Base-by-base conservation (phyloP, 495 filamentous ascomycete genomes). In the Penicillium antarcticum region DNA sequence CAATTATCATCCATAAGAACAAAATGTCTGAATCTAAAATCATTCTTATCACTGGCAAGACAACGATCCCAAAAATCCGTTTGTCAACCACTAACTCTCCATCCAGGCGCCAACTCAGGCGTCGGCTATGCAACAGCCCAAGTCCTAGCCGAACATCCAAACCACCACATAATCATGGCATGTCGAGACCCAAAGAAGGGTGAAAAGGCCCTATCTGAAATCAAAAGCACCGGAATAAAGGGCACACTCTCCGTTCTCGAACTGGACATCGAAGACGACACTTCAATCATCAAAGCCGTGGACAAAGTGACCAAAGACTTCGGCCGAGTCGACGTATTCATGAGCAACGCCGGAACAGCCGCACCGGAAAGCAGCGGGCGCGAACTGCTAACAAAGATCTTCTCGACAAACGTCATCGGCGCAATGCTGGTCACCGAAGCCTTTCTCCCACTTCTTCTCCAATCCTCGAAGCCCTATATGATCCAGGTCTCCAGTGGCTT, bases 321-420 rank as follows among this genome's bases (percentile, higher is more conserved):
- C 53, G 61, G 60, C 9, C 57, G 53, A 2, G 53, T 73, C 13
- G 66, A 72, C 52, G 60, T 67, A 29, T 55, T 73, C 9, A 51
- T 68, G 40, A 70, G 61, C 51, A 75, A 72, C 36, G 72, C 73
- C 14, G 70, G 63, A 14, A 43, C 43, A 4, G 35, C 49, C 12
- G 32, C 53, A 18, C 24, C 32, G 2, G 31, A 32, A 0, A 37
- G 54, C 5, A 51, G 48, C 10, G 48, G 55, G 23, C 67, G 72
- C 16, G 57, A 70, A 7, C 51, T 50, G 9, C 48, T 70, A 16
- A 42, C 36, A 14, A 42, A 54, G 13, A 61, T 66, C 12, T 65
- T 76, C 51, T 58, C 65, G 16, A 66, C 62, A 2, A 79, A 79
- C 40, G 58, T 72, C 13, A 52, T 64, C 35, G 68, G 73, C 14